Base-by-base conservation (phyloP, 75 land plant species). In the Picea sitchensis region DNA sequence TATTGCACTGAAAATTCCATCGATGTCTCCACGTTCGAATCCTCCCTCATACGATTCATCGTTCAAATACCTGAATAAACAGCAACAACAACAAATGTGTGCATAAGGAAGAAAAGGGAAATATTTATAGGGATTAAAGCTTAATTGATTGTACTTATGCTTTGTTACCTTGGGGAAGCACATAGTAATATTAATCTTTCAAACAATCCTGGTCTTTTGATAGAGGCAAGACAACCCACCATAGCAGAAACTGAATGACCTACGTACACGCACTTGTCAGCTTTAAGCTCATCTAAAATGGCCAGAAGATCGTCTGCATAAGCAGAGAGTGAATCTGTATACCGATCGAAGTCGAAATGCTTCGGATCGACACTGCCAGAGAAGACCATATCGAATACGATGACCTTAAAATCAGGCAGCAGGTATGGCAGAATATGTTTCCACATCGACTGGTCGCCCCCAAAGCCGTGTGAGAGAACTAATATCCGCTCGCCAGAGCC, bases 401-500 rank as follows among this genome's bases (percentile, higher is more conserved):
- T 58, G 2, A 91, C 80, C n/a, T 62, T 77, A 78, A 81, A 80
- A 21, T 69, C 64, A 62, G 81, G 59, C 32, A 80, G 14, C n/a
- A 93, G 80, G 56, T 18, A 20, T 7, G 95, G 93, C 13, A 88
- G 17, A 51, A 93, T 61, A 14, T 81, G 51, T 69, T 88, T 86
- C 95, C 95, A 93, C 11, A 84, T 4, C 2, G 91, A 80, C 30
- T 91, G 95, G 78, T 88, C 87, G 30, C 73, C 81, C 0, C 95
- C 95, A 58, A 79, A 93, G 0, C 93, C 93, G 78, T 93, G 95
- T 12, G 86, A 84, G 12, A 93, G 83, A n/a, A 91, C 82, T 36
- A 93, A 3, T 1, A 84, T 65, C 32, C 68, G 74, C 12, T 78
- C 78, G 15, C 88, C 88, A 5, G 75, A 72, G 14, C 93, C 93